Evolutionary conservation across 192 early-diverging fungal genomes (phyloP).

Genomic region (Linderina pennispora): DNA sequence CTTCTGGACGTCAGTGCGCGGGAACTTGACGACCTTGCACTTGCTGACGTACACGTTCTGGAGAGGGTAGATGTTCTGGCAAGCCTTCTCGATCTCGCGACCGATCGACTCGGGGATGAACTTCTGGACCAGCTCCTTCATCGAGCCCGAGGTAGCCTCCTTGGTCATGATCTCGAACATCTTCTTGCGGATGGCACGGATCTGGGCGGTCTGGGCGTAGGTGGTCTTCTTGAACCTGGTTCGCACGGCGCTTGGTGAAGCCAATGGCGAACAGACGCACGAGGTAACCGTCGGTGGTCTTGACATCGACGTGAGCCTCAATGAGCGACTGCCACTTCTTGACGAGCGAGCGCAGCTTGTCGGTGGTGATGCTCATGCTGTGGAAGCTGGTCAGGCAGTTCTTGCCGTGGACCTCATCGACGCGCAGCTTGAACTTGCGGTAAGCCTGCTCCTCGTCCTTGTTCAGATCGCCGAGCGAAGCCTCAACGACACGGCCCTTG

Average conservation of each 20-base stretch:
- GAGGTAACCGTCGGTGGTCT: slow-evolving; percentile 99
- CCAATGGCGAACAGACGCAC: slow-evolving; percentile 95
- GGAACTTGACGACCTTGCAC: slow-evolving; percentile 98
- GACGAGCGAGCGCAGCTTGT: slow-evolving; percentile 99
- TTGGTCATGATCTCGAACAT: slow-evolving; percentile 98
- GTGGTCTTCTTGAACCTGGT: slow-evolving; percentile 98
- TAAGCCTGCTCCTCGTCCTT: slow-evolving; percentile 86
- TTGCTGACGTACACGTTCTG: slow-evolving; percentile 95
- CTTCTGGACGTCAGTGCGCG: slow-evolving; percentile 93
- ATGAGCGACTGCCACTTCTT: slow-evolving; percentile 99
- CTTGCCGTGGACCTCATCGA: slow-evolving; percentile 97
- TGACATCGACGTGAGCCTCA: slow-evolving; percentile 97
- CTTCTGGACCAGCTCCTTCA: slow-evolving; percentile 96
- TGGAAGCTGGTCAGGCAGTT: slow-evolving; percentile 99
- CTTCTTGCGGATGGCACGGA: slow-evolving; percentile 99
- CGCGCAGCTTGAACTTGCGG: slow-evolving; percentile 96
- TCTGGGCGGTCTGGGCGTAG: slow-evolving; percentile 95
- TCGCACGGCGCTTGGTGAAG: slow-evolving; percentile 90
- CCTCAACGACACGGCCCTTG: slow-evolving; percentile 94
- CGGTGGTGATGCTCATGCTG: slow-evolving; percentile 99
- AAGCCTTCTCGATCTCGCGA: slow-evolving; percentile 95
- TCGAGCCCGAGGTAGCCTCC: slow-evolving; percentile 79
- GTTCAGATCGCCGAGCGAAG: slow-evolving; percentile 94
- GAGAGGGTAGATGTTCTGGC: slow-evolving; percentile 96
- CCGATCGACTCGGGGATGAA: slow-evolving; percentile 96